Percentiles rank a stretch among this genome's conserved stretches.
These are phyloP conservation scores for Cyclospora cayetanensis DNA, from an alignment of 169 alveolate species.

Conservation along the genomic window DNA sequence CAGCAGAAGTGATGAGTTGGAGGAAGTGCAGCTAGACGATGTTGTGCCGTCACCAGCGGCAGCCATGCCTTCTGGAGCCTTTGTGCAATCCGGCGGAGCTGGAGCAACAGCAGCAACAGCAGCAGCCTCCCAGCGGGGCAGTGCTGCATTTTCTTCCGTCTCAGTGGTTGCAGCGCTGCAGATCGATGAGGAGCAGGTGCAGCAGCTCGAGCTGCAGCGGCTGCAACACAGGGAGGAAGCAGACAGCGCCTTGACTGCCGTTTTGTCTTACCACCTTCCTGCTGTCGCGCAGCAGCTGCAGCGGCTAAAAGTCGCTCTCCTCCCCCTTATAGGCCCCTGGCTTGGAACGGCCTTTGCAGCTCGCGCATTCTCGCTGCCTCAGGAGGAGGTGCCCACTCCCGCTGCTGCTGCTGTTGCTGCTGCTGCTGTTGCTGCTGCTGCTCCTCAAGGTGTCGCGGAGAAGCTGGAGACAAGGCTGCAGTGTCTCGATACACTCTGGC, in stretches of 20 bases:
- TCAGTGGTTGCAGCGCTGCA: neutral
- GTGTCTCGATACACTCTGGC: slow-evolving; percentile 13
- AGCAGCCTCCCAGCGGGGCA: slow-evolving; percentile 2
- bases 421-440: neutral
- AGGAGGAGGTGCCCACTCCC: no score
- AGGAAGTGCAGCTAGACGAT: slow-evolving; percentile 50
- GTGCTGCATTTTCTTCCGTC: neutral
- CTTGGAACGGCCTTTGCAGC: slow-evolving; percentile 23
- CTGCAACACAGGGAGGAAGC: slow-evolving; percentile 23
- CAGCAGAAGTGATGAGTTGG: slow-evolving; percentile 28
- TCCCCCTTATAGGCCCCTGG: neutral
- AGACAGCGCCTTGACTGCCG: neutral
- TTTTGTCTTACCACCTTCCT: neutral
- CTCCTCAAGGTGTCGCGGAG: neutral
- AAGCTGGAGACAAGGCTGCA: neutral
- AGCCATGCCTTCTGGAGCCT: no score
- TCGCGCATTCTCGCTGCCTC: neutral
- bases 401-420: slow-evolving; percentile 1
- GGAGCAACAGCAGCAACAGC: slow-evolving; percentile 58
- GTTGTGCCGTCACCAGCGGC: slow-evolving; percentile 17
- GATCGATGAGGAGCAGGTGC: slow-evolving; percentile 51
- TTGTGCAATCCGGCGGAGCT: no score
- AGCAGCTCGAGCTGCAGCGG: slow-evolving; percentile 54
- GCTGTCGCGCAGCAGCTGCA: slow-evolving; percentile 19
- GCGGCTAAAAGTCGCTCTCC: slow-evolving; percentile 16